Evolutionary conservation across 2,329 filamentous ascomycete genomes (phyloP).

Genomic region (Periconia macrospinosa): DNA sequence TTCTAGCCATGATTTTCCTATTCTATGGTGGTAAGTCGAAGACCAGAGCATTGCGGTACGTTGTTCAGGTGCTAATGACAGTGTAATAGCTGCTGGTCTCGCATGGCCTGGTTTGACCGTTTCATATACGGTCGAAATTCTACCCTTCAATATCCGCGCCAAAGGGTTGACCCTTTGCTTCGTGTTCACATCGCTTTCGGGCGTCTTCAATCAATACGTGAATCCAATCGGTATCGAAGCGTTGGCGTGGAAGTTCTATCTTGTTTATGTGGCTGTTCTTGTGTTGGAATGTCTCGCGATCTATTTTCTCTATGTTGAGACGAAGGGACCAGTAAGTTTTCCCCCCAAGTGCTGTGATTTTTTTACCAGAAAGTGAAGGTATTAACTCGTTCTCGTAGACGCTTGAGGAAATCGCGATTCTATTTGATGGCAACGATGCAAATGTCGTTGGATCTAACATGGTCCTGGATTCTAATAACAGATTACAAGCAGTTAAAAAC

Average conservation of each 20-base stretch:
- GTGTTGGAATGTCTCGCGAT: slow-evolving; percentile 23
- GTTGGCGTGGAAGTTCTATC: slow-evolving; percentile 37
- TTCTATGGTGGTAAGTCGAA: slow-evolving; percentile 34
- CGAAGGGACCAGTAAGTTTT: slow-evolving; percentile 20
- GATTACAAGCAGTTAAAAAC: too few species aligned
- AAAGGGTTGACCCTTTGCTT: slow-evolving; percentile 48
- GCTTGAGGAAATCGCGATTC: slow-evolving; percentile 21
- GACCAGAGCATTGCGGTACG: not conserved
- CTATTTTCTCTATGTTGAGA: slow-evolving; percentile 29
- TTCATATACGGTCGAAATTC: slow-evolving; percentile 52
- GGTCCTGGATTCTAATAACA: not conserved
- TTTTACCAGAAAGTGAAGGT: not conserved
- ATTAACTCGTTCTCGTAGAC: slow-evolving; percentile 6
- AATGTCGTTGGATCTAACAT: slow-evolving; percentile 12
- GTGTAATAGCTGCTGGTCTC: slow-evolving; percentile 13
- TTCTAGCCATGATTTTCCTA: slow-evolving; percentile 55
- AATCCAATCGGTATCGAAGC: slow-evolving; percentile 48
- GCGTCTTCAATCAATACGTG: slow-evolving; percentile 59
- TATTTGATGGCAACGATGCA: slow-evolving; percentile 20
- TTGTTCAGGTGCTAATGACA: slow-evolving; percentile 49
- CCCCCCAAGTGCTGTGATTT: not conserved
- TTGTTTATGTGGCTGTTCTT: slow-evolving; percentile 33
- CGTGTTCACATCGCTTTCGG: slow-evolving; percentile 60
- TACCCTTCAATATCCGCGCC: slow-evolving; percentile 49
- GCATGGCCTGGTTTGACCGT: slow-evolving; percentile 54